A percentile compares a stretch with the other conserved stretches of the same genome.
Evolutionary conservation across 2,329 filamentous ascomycete genomes (phyloP).

Genomic region (Emericellopsis atlantica): DNA sequence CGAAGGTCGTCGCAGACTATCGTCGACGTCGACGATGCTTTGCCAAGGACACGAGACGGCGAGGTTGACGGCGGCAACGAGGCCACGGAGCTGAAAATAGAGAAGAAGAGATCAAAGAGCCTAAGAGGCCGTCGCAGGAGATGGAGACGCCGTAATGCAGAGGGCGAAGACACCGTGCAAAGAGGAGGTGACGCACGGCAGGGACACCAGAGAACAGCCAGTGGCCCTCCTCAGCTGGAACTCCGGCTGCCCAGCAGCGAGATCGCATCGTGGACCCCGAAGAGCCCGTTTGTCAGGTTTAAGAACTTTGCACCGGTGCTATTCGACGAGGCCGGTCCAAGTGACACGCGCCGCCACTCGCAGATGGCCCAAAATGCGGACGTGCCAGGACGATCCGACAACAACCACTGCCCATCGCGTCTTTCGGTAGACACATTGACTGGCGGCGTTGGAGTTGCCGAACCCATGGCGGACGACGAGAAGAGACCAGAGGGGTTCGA

Average conservation of each 20-base stretch:
- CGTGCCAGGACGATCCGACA: not conserved
- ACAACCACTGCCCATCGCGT: too few species aligned
- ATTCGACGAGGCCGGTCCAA: not conserved
- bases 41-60: too few species aligned
- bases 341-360: not conserved
- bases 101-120: not conserved
- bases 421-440: too few species aligned
- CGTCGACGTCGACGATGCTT: too few species aligned
- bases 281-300: not conserved
- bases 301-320: not conserved
- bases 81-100: not conserved
- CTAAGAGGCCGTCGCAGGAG: not conserved
- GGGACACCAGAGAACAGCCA: not conserved
- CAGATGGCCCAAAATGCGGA: not conserved
- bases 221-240: not conserved
- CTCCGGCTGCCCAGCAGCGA: not conserved
- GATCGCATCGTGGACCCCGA: not conserved
- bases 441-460: not conserved
- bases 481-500: conserved; percentile 8
- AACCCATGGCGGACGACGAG: conserved; percentile 17
- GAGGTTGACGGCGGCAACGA: not conserved
- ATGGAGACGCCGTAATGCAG: not conserved
- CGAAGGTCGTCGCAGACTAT: not conserved
- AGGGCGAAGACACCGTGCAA: not conserved
- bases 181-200: not conserved